These are phyloP conservation scores for Naematelia encephala DNA, from an alignment of 768 basidiomycete genomes.

Conservation along the genomic window DNA sequence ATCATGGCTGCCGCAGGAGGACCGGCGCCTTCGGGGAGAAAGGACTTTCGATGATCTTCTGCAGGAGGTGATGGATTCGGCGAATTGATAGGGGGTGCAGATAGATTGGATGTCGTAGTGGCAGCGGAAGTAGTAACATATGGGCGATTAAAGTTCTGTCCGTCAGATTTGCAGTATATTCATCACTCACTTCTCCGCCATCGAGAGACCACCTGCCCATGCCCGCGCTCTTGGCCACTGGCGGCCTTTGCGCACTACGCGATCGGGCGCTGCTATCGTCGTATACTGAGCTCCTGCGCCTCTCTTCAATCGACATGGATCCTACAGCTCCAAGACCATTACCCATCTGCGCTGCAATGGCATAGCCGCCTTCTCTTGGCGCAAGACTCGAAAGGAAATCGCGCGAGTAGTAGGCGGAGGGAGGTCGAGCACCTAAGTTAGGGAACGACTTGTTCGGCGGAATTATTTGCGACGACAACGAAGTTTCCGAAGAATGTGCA, in stretches of 20 bases:
- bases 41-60: constrained; percentile 8
- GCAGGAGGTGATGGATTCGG: constrained; percentile 31
- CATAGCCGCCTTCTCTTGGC: constrained; percentile 50
- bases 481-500: constrained; percentile 37
- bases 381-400: constrained; percentile 46
- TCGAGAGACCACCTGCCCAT: constrained; percentile 45
- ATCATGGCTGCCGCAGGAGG: not conserved
- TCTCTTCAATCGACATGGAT: constrained; percentile 32
- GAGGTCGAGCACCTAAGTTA: constrained; percentile 20
- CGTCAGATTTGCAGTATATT: not conserved
- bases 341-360: constrained; percentile 46
- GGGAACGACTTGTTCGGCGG: constrained; percentile 12
- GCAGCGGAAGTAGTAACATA: constrained; percentile 34
- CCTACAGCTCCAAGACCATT: constrained; percentile 23
- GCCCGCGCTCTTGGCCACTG: constrained; percentile 34
- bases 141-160: constrained; percentile 28
- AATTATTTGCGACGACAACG: constrained; percentile 20
- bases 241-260: constrained; percentile 20
- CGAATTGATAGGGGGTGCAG: constrained; percentile 30
- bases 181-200: constrained; percentile 41
- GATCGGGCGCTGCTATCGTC: constrained; percentile 14
- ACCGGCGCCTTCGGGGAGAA: constrained; percentile 26
- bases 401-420: constrained; percentile 43
- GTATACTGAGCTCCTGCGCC: constrained; percentile 15
- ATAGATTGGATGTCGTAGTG: constrained; percentile 37